phyloP scores from a whole-genome alignment of 2,329 filamentous ascomycete genomes.

The Clarireedia monteithiana region DNA sequence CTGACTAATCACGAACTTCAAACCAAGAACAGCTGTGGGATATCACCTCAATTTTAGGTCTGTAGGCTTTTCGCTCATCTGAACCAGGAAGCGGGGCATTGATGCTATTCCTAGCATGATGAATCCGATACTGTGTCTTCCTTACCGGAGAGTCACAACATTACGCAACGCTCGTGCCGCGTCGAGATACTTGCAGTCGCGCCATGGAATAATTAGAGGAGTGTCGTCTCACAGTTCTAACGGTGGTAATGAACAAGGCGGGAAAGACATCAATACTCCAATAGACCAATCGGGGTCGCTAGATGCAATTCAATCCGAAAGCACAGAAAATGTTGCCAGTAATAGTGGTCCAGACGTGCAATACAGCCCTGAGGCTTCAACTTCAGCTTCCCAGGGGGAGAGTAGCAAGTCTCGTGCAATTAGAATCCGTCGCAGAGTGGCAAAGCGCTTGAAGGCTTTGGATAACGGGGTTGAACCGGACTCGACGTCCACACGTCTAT shows the following conservation, averaged over 20 bases:
- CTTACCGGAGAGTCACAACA: not conserved
- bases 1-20: not conserved
- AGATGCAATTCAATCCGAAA: too few species aligned
- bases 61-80: not conserved
- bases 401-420: too few species aligned
- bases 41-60: not conserved
- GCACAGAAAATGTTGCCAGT: too few species aligned
- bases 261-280: too few species aligned
- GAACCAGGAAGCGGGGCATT: not conserved
- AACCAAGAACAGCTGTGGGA: not conserved
- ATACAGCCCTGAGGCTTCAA: too few species aligned
- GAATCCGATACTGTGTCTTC: not conserved
- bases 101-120: constrained; percentile 1
- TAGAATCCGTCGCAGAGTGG: too few species aligned
- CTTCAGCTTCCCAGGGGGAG: too few species aligned
- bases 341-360: too few species aligned
- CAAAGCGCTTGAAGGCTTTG: too few species aligned
- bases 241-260: too few species aligned
- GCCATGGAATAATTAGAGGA: not conserved
- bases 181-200: not conserved
- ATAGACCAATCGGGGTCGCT: too few species aligned
- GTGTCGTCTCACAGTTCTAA: not conserved
- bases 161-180: not conserved
- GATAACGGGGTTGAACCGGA: not conserved
- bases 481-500: not conserved